Evolutionary conservation across 345 rosid genomes (phyloP).

Genomic region (Turnera subulata): DNA sequence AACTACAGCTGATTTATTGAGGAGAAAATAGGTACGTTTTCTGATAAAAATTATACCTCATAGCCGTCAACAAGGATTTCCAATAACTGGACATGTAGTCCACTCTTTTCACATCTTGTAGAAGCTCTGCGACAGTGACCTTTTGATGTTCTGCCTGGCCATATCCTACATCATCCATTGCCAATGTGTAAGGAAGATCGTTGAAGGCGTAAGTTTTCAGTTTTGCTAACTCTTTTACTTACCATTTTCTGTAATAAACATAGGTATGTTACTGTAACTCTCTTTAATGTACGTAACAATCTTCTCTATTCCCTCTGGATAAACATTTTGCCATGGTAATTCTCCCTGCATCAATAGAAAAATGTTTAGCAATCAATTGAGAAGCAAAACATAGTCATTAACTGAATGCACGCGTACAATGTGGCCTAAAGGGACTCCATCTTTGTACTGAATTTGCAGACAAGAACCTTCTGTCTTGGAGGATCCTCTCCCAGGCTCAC

Average conservation of each 20-base stretch:
- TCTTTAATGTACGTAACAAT: conserved; percentile 32
- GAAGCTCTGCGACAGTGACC: conserved; percentile 11
- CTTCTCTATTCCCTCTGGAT: conserved; percentile 49
- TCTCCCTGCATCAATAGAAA: neutral
- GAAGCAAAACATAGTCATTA: neutral
- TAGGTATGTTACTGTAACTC: conserved; percentile 43
- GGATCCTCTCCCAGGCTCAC: conserved; percentile 49
- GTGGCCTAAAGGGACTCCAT: conserved; percentile 45
- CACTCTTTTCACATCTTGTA: conserved; percentile 20
- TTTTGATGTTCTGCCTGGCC: conserved; percentile 12
- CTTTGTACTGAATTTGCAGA: conserved; percentile 32
- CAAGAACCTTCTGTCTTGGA: conserved; percentile 47
- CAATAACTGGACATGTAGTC: conserved; percentile 21
- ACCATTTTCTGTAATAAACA: conserved; percentile 61
- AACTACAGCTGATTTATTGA: too few relatives aligned
- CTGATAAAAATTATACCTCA: conserved; percentile 11
- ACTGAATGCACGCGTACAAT: conserved; percentile 32
- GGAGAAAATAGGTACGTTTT: too few relatives aligned
- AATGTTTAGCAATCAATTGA: neutral
- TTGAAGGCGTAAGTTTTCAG: neutral
- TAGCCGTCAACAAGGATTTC: conserved; percentile 19
- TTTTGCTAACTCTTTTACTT: neutral
- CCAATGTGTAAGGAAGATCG: neutral
- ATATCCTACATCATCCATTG: conserved; percentile 20
- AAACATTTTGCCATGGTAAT: conserved; percentile 42